These are phyloP conservation scores for Colletotrichum chrysophilum DNA, from an alignment of 2,329 filamentous ascomycete species.

Conservation along the genomic window DNA sequence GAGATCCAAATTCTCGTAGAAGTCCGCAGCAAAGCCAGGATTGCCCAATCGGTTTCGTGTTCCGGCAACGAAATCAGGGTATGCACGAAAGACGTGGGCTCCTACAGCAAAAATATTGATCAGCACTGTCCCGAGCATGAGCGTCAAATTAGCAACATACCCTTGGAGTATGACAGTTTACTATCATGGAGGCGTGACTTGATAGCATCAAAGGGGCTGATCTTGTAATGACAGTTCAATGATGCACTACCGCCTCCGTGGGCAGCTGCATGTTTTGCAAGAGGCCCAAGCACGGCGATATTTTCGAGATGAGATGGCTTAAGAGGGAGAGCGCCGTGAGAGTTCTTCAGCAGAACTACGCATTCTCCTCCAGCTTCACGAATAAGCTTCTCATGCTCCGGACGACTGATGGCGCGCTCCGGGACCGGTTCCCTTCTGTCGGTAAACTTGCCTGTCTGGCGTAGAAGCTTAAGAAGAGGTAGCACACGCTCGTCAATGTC, in stretches of 20 bases:
- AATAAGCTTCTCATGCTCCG: conserved; percentile 13
- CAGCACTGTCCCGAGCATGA: not conserved
- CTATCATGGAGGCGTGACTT: not conserved
- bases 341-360: conserved; percentile 77
- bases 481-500: not conserved
- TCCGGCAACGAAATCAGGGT: not conserved
- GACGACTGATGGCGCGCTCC: conserved; percentile 28
- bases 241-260: conserved; percentile 72
- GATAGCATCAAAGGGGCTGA: not conserved
- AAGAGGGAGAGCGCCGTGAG: conserved; percentile 65
- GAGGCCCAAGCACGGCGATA: not conserved
- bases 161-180: not conserved
- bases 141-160: fast-evolving
- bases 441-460: not conserved
- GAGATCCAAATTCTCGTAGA: not conserved
- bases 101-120: not conserved
- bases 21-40: conserved; percentile 25
- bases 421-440: conserved; percentile 22
- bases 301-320: conserved; percentile 46
- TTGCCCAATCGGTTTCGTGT: conserved; percentile 24
- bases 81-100: not conserved
- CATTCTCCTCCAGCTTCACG: conserved; percentile 61
- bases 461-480: not conserved
- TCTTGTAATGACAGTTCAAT: conserved; percentile 29
- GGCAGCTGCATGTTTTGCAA: conserved; percentile 50